Evolutionary conservation across 805 yeast genomes (phyloP), one percentile per base, ranked within the genome.

Genomic region (Candida odintsovae): DNA sequence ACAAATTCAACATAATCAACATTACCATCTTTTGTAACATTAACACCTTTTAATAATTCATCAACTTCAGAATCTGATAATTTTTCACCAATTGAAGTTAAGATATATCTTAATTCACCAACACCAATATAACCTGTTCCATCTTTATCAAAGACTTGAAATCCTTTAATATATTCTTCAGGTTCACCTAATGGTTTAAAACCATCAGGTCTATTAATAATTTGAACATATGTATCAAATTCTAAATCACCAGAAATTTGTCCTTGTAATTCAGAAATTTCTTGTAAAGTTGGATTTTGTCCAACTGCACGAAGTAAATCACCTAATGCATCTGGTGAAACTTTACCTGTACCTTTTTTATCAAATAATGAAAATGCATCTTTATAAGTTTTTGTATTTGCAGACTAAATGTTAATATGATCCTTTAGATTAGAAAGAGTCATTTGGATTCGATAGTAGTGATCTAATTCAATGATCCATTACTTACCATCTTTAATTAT

Each of bases 281-380:
- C 96, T 20, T 90, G 86, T 59, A 89, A 77, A 4, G 99, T 90
- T 53, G 99, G 99, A 72, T 94, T 94, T 73, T 92, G 98, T 36
- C 99, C 99, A 50, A 94, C 90, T 2, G 99, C 97, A 65, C 99
- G 80, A 50, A 94, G 77, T 57, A 94, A 77, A 63, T 94, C 99
- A 31, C 98, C 99, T 43, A 94, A 76, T 50, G 86, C 82, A 52
- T 84, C 86, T 50, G 78, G 74, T 15, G 97, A 81, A 46, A 94
- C 94, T 65, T 82, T 78, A 16, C 98, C 99, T 35, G 92, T 87
- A 25, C 97, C 98, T 63, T 90, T 88, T 70, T 90, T 90, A 72
- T 94, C 99, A 63, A 92, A 94, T 40, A 94, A 80, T 12, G 98
- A 94, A 68, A 94, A 94, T 21, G 97, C 96, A 76, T 94, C 97